Conservation (phyloP, 2,329 filamentous ascomycete species). For the Cytospora paraplurivora region DNA sequence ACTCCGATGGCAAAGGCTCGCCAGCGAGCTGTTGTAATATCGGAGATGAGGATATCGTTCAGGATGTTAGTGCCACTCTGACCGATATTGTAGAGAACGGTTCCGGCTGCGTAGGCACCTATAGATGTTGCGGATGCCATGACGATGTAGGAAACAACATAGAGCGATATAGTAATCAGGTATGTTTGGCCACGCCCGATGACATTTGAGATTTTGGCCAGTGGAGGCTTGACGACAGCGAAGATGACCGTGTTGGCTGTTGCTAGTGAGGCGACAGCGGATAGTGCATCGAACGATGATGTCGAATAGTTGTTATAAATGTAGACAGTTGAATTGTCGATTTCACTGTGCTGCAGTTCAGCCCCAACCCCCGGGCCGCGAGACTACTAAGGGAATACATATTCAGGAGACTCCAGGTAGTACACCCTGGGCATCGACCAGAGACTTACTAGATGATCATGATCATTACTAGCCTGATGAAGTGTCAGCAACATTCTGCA, state of each 20-base stretch:
- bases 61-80: conserved; percentile 61
- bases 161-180: conserved; percentile 54
- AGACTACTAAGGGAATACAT: not conserved
- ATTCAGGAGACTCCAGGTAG: too few species aligned
- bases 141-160: conserved; percentile 58
- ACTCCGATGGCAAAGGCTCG: conserved; percentile 54
- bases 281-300: conserved; percentile 38
- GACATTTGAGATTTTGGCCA: conserved; percentile 63
- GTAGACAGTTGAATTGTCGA: conserved; percentile 37
- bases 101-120: conserved; percentile 53
- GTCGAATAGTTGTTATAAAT: conserved; percentile 39
- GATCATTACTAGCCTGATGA: conserved; percentile 32
- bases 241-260: conserved; percentile 43
- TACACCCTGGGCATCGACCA: too few species aligned
- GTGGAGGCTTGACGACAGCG: conserved; percentile 60
- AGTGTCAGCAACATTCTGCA: not conserved
- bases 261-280: conserved; percentile 35
- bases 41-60: conserved; percentile 65
- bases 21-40: conserved; percentile 56
- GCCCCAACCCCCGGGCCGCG: not conserved
- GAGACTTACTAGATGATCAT: conserved; percentile 33
- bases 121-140: conserved; percentile 57
- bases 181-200: conserved; percentile 66
- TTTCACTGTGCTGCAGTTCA: conserved; percentile 29
- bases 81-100: conserved; percentile 62